Base-by-base conservation (phyloP, 352 stramenopile species). In the Globisporangium parvum region DNA sequence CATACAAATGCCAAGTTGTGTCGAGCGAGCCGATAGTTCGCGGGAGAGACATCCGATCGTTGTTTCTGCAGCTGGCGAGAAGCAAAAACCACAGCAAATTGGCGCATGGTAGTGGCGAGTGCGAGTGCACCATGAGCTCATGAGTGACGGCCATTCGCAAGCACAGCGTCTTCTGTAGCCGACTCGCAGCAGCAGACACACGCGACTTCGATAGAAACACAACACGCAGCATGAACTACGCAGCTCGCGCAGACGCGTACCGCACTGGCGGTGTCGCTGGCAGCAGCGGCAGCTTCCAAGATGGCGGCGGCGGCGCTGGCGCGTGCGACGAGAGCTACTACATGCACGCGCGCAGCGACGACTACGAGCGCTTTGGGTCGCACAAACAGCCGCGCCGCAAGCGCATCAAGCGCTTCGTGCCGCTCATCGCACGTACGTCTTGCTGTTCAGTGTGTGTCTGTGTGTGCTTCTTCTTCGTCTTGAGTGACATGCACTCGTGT, bases 271-370 rank as follows among this genome's bases (percentile, higher is more conserved):
- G 24, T 2, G 51, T 14, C 12, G 51, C n/a, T 10, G 39, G 50
- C n/a, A 53, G 47, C 47, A 53, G 28, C 28, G 9, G n/a, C 21
- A 51, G 24, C 46, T 33, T 28, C 33, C 39, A 18, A 37, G 37
- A n/a, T n/a, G n/a, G n/a, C n/a, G n/a, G n/a, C n/a, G n/a, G 23
- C 46, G 54, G 21, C 26, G 47, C 15, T 6, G 54, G 21, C 47
- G 47, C 24, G 2, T 51, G 41, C 21, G 23, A 57, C 23, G 56
- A 62, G 49, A 62, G 56, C 56, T 62, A 62, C 56, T 62, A 62
- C 56, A 62, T 62, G 56, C 49, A 62, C 49, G 56, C 56, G 10
- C 14, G 48, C 48, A 62, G 56, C 42, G 48, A 62, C 41, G 56
- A 53, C 49, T 62, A 42, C 45, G 49, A 57, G 33, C 42, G 21